A percentile compares a stretch with the other conserved stretches of the same genome.
Evolutionary conservation across 805 yeast genomes (phyloP).

Genomic region (Geotrichum ghanense): DNA sequence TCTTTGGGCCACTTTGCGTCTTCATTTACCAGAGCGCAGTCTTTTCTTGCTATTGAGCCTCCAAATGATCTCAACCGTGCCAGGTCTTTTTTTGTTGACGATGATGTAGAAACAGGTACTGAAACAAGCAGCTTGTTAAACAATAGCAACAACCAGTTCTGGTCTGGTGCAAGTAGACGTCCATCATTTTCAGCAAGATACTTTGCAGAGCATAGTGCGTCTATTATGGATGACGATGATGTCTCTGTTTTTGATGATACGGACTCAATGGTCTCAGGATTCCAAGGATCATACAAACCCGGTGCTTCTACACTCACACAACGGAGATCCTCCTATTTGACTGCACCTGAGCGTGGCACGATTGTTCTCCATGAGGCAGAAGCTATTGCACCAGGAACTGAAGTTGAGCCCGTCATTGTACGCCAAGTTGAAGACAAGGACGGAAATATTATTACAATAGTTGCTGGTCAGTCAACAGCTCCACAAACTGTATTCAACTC

Average conservation of each 20-base stretch:
- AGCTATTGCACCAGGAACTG: conserved; percentile 23
- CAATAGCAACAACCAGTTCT: background rate
- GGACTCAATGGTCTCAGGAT: background rate
- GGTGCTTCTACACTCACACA: background rate
- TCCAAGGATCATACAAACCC: background rate
- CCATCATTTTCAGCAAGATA: conserved; percentile 2
- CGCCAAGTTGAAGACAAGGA: conserved; percentile 53
- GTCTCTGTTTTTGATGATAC: background rate
- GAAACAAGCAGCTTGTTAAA: background rate
- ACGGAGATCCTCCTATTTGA: conserved; percentile 10
- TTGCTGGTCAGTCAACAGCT: conserved; percentile 72
- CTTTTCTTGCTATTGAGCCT: conserved; percentile 46
- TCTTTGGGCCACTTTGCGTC: conserved; percentile 71
- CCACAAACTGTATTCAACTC: conserved; percentile 61
- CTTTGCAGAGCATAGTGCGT: conserved; percentile 1
- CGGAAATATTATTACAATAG: conserved; percentile 41
- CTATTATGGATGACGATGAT: background rate
- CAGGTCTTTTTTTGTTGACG: conserved; percentile 53
- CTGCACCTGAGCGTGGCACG: conserved; percentile 10
- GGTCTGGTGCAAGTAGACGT: background rate
- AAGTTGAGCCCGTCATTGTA: conserved; percentile 41
- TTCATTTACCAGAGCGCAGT: conserved; percentile 69
- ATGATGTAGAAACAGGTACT: conserved; percentile 27
- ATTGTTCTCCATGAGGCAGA: conserved; percentile 12
- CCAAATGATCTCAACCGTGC: conserved; percentile 24